Percentiles rank a stretch among this genome's conserved stretches.
phyloP scores from a whole-genome alignment of 2,329 filamentous ascomycete species.

The Mariannaea elegans region DNA sequence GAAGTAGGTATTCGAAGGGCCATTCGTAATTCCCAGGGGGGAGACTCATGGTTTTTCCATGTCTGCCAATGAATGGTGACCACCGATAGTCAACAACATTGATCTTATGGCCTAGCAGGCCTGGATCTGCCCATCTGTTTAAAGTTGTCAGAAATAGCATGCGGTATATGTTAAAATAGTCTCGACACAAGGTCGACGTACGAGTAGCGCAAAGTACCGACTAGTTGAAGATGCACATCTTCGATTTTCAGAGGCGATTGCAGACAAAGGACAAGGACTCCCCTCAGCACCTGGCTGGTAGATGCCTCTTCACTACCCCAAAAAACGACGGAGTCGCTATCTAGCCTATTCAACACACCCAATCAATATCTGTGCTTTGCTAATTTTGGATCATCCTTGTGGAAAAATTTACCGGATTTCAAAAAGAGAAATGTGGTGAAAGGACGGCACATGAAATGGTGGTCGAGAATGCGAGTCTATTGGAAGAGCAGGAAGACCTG shows the following conservation, averaged over 20 bases:
- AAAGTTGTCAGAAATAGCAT: constrained; percentile 1
- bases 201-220: constrained; percentile 71
- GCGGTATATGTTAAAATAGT: not conserved
- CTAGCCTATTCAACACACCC: constrained; percentile 61
- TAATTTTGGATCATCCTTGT: not conserved
- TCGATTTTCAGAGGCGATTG: constrained; percentile 74
- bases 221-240: constrained; percentile 74
- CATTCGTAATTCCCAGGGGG: constrained; percentile 83
- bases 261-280: constrained; percentile 76
- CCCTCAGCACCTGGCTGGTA: constrained; percentile 76
- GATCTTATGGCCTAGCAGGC: constrained; percentile 62
- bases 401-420: not conserved
- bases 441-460: not conserved
- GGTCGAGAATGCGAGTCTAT: not conserved
- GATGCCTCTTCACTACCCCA: constrained; percentile 78
- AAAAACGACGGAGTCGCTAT: constrained; percentile 81
- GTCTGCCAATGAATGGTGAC: constrained; percentile 66
- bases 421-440: not conserved
- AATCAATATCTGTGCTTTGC: not conserved
- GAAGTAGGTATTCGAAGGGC: constrained; percentile 76
- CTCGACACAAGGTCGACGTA: constrained; percentile 53
- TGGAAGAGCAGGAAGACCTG: not conserved
- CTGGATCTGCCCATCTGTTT: constrained; percentile 51
- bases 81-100: constrained; percentile 74
- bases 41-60: constrained; percentile 63